These are phyloP conservation scores for Penstemon eatonii DNA, from an alignment of 257 asterid species.

Conservation along the genomic window DNA sequence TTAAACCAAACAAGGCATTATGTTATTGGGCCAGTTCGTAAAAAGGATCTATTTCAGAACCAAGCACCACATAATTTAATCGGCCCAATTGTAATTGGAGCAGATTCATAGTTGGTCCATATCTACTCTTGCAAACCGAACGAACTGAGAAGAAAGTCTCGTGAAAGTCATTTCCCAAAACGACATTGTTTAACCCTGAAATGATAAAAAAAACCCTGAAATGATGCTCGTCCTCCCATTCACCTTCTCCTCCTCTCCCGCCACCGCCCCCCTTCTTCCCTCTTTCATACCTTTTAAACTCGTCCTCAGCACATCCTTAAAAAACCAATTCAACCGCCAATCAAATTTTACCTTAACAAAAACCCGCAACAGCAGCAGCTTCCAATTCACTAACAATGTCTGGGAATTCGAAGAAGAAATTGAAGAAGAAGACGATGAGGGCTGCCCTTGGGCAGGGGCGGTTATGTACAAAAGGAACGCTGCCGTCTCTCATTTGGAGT, in stretches of 20 bases:
- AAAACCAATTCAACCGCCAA: conserved; percentile 24
- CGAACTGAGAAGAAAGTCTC: too few species aligned
- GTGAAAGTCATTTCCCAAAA: neutral
- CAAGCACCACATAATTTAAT: too few species aligned
- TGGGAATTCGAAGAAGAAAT: conserved; percentile 38
- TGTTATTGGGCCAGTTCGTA: too few species aligned
- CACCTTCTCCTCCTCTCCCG: conserved; percentile 21
- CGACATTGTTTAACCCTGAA: conserved; percentile 18
- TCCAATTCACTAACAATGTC: conserved; percentile 20
- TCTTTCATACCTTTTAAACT: conserved; percentile 20
- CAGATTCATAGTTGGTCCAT: too few species aligned
- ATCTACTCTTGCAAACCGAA: too few species aligned
- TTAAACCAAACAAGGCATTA: too few species aligned
- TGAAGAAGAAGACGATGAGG: conserved; percentile 41
- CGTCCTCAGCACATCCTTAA: conserved; percentile 10
- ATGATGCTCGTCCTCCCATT: conserved; percentile 49
- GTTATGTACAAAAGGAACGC: conserved; percentile 66
- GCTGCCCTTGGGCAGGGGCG: conserved; percentile 81
- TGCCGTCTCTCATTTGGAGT: conserved; percentile 63
- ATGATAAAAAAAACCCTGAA: conserved; percentile 42
- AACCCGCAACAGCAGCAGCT: conserved; percentile 22
- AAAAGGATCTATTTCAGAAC: too few species aligned
- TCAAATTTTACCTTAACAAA: conserved; percentile 26
- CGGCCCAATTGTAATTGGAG: too few species aligned
- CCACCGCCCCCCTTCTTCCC: conserved; percentile 31